Evolutionary conservation across 2,329 filamentous ascomycete genomes (phyloP), one percentile per base, ranked within the genome.

Genomic region (Neocatenulostroma microsporum): DNA sequence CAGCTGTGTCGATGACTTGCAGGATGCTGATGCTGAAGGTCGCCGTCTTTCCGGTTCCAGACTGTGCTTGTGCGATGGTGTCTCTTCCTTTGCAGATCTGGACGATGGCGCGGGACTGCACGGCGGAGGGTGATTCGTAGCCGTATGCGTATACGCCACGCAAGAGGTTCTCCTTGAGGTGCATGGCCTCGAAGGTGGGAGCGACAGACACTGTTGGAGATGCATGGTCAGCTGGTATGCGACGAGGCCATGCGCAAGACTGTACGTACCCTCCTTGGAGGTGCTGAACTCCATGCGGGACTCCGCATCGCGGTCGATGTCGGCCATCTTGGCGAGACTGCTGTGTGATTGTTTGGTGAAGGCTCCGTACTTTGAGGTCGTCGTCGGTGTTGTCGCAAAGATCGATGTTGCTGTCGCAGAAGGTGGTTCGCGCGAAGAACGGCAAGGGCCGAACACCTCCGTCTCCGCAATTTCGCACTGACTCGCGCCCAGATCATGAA

Each of bases 11-110:
- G 68, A 98, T 85, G 79, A 95, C 95, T 78, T 98, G 91, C 52
- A 98, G 83, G 57, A 91, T 86, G 60, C 88, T 95, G 70, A 98
- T 94, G 60, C 91, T 96, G 81, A 98, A 98, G 54, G 91, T 98
- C 55, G 91, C 91, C 55, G 91, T 98, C 80, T 98, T 98, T 73
- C 91, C 91, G 64, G 91, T 98, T 76, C 91, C 91, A 55, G 89
- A 95, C 65, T 96, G 91, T 14, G 91, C 91, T 62, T 98, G 91
- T 13, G 91, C 91, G 59, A 98, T 98, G 45, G 91, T 96, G 64
- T 98, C 91, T 66, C 91, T 86, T 48, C 91, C 91, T 68, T 96
- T 96, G 78, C 91, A 98, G 57, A 98, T 84, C 68, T 96, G 91
- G 33, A 98, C 91, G 58, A 98, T 98, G 36, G 91, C 91, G 58